Base-by-base conservation (phyloP, 768 basidiomycete genomes). In the Boletus pseudo-olivaceus region DNA sequence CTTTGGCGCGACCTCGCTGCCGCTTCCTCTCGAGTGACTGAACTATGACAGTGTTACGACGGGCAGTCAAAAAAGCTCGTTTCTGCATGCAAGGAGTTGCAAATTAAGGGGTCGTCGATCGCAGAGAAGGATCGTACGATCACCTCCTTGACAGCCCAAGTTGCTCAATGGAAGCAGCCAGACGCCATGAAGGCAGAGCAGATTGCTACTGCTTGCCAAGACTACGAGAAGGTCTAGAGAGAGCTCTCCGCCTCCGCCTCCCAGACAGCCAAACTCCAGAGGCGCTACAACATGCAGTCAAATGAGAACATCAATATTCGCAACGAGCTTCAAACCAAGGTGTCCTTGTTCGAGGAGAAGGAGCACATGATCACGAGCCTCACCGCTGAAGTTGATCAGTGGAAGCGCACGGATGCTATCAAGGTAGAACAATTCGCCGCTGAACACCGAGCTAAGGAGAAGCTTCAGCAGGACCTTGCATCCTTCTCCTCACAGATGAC, bases 51-150 rank as follows among this genome's bases (percentile, higher is more conserved):
- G 17, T 33, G 33, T 7, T 5, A n/a, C n/a, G 39, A 47, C 7
- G 6, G 14, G 7, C 44, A 30, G 20, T 42, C 39, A 7, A 17
- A 1, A 1, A 40, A 54, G 12, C 48, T 57, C 12, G 27, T 2
- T 30, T 54, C 53, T 7, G 4, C 20, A 12, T 33, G 7, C 23
- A 19, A 9, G 6, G 19, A 55, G 14, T 6, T 57, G n/a, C 15
- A 38, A 27, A 5, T 33, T 17, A 40, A 33, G 20, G 11, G 7
- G 41, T 23, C n/a, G n/a, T 40, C 29, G n/a, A 32, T 55, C 5
- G 45, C 37, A 20, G 54, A 55, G 41, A 48, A 6, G n/a, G 47
- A 56, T 23, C 34, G 27, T 17, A 35, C 26, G 7, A 51, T 56
- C 20, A 27, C 42, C 4, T 44, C 46, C 15, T 9, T 51, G 17